These are phyloP conservation scores for Rhododendron mucronatum DNA, from an alignment of 148 eudicot species.

Conservation along the genomic window DNA sequence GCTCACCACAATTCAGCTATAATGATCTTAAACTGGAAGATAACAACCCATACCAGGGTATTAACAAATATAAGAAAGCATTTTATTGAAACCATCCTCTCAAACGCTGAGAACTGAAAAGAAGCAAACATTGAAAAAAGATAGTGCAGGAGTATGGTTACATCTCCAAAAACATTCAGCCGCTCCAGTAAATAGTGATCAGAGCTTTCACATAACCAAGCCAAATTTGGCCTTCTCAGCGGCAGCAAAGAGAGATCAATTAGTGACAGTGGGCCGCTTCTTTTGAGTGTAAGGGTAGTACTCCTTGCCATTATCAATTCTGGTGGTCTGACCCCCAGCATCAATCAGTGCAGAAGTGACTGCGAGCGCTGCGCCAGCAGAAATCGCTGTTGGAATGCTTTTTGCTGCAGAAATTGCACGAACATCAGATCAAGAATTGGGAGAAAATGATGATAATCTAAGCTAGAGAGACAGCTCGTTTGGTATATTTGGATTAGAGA, in stretches of 20 bases:
- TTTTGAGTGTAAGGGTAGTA: slow-evolving; percentile 65
- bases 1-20: not conserved
- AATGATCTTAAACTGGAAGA: not conserved
- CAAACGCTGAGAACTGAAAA: slow-evolving; percentile 1
- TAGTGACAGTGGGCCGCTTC: slow-evolving; percentile 49
- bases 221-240: slow-evolving; percentile 10
- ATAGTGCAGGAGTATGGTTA: slow-evolving; percentile 8
- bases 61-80: not conserved
- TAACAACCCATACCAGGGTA: not conserved
- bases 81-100: slow-evolving; percentile 2
- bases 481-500: not conserved
- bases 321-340: slow-evolving; percentile 72
- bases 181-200: not conserved
- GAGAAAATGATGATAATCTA: not conserved
- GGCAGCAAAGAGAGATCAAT: slow-evolving; percentile 23
- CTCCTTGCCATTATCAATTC: slow-evolving; percentile 47
- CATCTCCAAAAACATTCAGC: slow-evolving; percentile 15
- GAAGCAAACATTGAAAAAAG: not conserved
- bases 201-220: not conserved
- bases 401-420: slow-evolving; percentile 37
- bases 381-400: slow-evolving; percentile 68
- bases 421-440: not conserved
- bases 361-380: slow-evolving; percentile 87
- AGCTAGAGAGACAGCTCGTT: not conserved
- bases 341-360: slow-evolving; percentile 73